Percentiles rank a stretch among this genome's conserved stretches.
Conservation (phyloP, 176 grass and related monocot species). For the Olyra latifolia region DNA sequence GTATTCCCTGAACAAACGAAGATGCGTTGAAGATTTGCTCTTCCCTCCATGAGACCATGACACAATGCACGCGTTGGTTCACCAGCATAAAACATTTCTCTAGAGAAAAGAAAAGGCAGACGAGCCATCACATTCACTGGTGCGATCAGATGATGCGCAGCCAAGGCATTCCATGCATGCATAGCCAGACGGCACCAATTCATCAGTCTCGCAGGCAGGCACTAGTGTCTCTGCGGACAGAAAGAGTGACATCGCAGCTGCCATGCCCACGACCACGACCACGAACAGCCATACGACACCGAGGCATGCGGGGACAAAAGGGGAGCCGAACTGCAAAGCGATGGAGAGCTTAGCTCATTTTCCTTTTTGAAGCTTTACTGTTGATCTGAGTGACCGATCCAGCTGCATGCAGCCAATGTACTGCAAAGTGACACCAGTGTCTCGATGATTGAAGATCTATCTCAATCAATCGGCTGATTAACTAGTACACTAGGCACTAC, state of each 20-base stretch:
- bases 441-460: background rate
- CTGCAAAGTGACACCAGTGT: background rate
- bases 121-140: background rate
- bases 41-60: no score
- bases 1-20: background rate
- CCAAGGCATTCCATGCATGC: background rate
- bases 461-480: background rate
- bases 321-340: background rate
- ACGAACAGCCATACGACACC: background rate
- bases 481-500: background rate
- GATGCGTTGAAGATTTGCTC: no score
- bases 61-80: background rate
- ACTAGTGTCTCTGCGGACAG: background rate
- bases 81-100: background rate
- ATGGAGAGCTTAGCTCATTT: background rate
- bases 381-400: background rate
- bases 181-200: background rate
- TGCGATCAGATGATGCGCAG: background rate
- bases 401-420: background rate
- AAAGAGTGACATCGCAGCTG: conserved; percentile 7
- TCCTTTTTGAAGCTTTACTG: background rate
- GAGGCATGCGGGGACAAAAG: background rate
- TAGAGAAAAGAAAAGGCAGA: background rate
- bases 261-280: background rate
- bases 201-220: background rate